Evolutionary conservation across 331 rosid genomes (phyloP).

Genomic region (Phaseolus coccineus): DNA sequence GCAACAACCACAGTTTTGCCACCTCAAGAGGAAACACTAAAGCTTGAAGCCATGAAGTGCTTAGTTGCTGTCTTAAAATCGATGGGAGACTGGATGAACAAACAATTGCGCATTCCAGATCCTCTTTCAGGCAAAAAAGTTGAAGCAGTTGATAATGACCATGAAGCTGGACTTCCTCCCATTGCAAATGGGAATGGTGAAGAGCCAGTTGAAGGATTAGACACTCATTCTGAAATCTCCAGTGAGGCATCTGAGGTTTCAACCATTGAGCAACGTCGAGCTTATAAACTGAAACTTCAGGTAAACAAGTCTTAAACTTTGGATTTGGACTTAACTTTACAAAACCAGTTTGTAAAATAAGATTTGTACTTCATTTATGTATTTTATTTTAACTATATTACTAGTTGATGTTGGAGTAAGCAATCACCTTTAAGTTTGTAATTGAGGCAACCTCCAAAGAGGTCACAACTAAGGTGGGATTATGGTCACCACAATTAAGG

Average conservation of each 20-base stretch:
- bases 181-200: slow-evolving; percentile 77
- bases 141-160: slow-evolving; percentile 61
- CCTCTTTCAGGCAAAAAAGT: slow-evolving; percentile 68
- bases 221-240: slow-evolving; percentile 79
- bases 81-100: slow-evolving; percentile 95
- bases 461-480: too few species aligned
- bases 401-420: too few species aligned
- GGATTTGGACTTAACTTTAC: too few species aligned
- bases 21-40: slow-evolving; percentile 82
- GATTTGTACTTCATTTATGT: too few species aligned
- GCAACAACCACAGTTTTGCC: slow-evolving; percentile 80
- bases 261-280: slow-evolving; percentile 90
- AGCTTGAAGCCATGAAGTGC: slow-evolving; percentile 94
- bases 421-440: too few species aligned
- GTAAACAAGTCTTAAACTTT: slow-evolving; percentile 47
- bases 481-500: too few species aligned
- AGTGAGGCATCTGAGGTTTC: slow-evolving; percentile 77
- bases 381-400: too few species aligned
- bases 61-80: slow-evolving; percentile 81
- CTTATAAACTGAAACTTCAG: slow-evolving; percentile 97
- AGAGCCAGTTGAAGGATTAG: slow-evolving; percentile 79
- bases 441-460: too few species aligned
- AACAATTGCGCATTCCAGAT: slow-evolving; percentile 88
- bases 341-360: too few species aligned
- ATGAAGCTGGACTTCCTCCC: slow-evolving; percentile 66